Evolutionary conservation across 805 yeast genomes (phyloP).

Genomic region (Starmerella scarabaei): DNA sequence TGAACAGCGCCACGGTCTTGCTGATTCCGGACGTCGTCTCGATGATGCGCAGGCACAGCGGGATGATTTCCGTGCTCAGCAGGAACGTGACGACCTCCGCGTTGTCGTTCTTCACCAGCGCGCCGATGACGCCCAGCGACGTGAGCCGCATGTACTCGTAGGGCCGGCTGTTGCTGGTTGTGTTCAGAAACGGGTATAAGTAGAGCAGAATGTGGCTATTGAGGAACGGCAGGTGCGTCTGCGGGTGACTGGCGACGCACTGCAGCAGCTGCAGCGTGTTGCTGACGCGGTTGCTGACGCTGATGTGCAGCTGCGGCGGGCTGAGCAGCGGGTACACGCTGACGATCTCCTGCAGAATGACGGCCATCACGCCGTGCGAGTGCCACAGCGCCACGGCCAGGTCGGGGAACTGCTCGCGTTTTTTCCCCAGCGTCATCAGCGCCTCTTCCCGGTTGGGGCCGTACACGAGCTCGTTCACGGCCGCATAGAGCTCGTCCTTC

Average conservation of each 20-base stretch:
- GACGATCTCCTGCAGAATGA: constrained; percentile 75
- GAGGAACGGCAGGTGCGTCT: constrained; percentile 71
- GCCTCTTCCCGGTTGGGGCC: constrained; percentile 93
- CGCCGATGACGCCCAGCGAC: constrained; percentile 92
- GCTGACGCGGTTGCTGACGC: constrained; percentile 86
- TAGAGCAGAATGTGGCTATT: constrained; percentile 87
- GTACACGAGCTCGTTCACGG: constrained; percentile 81
- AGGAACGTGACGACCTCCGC: constrained; percentile 87
- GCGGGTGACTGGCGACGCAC: constrained; percentile 92
- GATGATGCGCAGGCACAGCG: constrained; percentile 87
- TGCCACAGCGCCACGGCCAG: constrained; percentile 89
- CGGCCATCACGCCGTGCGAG: constrained; percentile 92
- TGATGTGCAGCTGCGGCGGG: constrained; percentile 73
- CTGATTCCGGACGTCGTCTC: constrained; percentile 87
- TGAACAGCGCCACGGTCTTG: constrained; percentile 93
- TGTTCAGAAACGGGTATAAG: constrained; percentile 83
- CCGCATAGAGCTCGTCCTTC: constrained; percentile 30
- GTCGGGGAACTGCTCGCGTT: constrained; percentile 89
- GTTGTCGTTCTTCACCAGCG: constrained; percentile 88
- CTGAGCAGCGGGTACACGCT: constrained; percentile 79
- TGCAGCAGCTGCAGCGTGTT: constrained; percentile 89
- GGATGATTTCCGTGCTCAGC: constrained; percentile 91
- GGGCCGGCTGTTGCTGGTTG: constrained; percentile 80
- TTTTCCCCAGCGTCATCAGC: constrained; percentile 77
- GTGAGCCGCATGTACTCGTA: constrained; percentile 90